These are phyloP conservation scores for Lasiosphaeria miniovina DNA, from an alignment of 495 filamentous ascomycete species.

Conservation along the genomic window DNA sequence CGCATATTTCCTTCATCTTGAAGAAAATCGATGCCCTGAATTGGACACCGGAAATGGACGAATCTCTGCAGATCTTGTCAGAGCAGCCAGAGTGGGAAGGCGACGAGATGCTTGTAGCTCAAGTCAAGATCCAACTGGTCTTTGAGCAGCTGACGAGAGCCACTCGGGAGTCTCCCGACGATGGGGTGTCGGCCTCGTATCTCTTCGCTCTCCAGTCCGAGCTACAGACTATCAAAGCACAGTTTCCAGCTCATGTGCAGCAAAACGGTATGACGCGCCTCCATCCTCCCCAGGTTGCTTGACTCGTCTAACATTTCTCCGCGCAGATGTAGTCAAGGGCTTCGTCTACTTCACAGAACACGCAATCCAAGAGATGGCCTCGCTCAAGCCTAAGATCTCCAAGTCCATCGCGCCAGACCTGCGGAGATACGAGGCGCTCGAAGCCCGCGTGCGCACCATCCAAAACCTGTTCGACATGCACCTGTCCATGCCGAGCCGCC, in stretches of 20 bases:
- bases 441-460: conserved; percentile 23
- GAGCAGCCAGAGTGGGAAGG: conserved; percentile 45
- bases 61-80: conserved; percentile 44
- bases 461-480: conserved; percentile 27
- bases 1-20: conserved; percentile 36
- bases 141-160: conserved; percentile 29
- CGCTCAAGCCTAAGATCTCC: conserved; percentile 21
- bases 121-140: conserved; percentile 38
- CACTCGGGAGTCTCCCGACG: conserved; percentile 32
- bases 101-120: conserved; percentile 49
- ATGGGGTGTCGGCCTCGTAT: conserved; percentile 38
- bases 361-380: conserved; percentile 41
- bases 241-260: conserved; percentile 35
- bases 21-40: conserved; percentile 46
- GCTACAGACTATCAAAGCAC: conserved; percentile 36
- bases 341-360: conserved; percentile 42
- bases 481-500: conserved; percentile 26
- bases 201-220: conserved; percentile 43
- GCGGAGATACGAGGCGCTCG: conserved; percentile 28
- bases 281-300: neutral
- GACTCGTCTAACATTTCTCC: neutral
- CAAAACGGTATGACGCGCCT: conserved; percentile 39
- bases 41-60: conserved; percentile 54
- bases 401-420: conserved; percentile 23
- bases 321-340: conserved; percentile 37